Evolutionary conservation across 164 flowering plant genomes (phyloP).

Genomic region (Vitis riparia): DNA sequence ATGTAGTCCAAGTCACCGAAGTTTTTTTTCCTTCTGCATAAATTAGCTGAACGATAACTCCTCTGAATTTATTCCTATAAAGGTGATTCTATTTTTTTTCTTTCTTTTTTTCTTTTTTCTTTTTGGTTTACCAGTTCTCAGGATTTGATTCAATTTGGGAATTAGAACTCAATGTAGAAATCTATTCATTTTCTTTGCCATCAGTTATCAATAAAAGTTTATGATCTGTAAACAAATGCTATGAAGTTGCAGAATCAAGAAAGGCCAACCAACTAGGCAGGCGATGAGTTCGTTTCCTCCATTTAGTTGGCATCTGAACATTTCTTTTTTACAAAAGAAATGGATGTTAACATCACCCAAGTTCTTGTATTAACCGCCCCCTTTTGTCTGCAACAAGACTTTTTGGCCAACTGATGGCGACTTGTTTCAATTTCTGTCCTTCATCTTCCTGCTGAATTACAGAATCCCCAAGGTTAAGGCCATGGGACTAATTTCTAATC

Average conservation of each 20-base stretch:
- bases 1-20: too few relatives aligned
- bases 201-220: too few relatives aligned
- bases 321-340: background rate
- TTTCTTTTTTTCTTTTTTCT: too few relatives aligned
- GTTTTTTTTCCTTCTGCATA: too few relatives aligned
- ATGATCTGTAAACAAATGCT: too few relatives aligned
- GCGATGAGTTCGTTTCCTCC: background rate
- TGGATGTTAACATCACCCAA: background rate
- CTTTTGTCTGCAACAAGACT: slow-evolving; percentile 10
- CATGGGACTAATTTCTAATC: too few relatives aligned
- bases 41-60: too few relatives aligned
- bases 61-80: too few relatives aligned
- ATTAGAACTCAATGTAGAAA: too few relatives aligned
- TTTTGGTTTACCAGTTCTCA: too few relatives aligned
- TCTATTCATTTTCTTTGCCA: background rate
- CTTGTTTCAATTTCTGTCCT: background rate
- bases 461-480: background rate
- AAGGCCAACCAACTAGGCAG: background rate
- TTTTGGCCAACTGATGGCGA: background rate
- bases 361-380: slow-evolving; percentile 7
- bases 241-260: background rate
- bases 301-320: slow-evolving; percentile 1
- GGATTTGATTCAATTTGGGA: too few relatives aligned
- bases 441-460: background rate
- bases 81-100: too few relatives aligned